These are phyloP conservation scores for Magnolia kwangsiensis DNA, from an alignment of 164 flowering plant genomes.

Conservation along the genomic window DNA sequence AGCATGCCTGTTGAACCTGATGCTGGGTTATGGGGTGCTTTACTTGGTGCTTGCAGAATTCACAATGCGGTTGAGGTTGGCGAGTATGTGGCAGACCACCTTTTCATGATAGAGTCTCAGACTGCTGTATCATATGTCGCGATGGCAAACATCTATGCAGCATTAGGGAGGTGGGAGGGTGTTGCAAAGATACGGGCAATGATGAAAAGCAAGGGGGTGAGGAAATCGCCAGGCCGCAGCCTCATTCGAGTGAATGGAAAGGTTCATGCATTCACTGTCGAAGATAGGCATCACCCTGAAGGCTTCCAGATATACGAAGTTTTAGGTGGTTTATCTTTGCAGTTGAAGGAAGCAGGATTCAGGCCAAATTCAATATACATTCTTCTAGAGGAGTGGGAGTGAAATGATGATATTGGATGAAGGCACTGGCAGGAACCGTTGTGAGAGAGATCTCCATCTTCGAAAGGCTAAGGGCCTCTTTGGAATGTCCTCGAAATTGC, in stretches of 20 bases:
- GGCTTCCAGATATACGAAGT: conserved; percentile 27
- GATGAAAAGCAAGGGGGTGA: conserved; percentile 48
- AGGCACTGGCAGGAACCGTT: too few species aligned
- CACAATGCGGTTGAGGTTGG: conserved; percentile 42
- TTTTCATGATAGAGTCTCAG: conserved; percentile 44
- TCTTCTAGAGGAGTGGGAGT: conserved; percentile 3
- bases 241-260: conserved; percentile 40
- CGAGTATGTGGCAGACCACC: conserved; percentile 35
- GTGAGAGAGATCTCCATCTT: not conserved
- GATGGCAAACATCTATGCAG: conserved; percentile 67
- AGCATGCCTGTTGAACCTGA: conserved; percentile 59
- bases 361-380: not conserved
- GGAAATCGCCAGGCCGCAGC: conserved; percentile 50
- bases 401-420: not conserved
- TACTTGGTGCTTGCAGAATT: conserved; percentile 58
- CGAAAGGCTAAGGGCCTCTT: not conserved
- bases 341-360: conserved; percentile 24
- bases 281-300: conserved; percentile 43
- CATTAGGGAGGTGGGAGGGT: conserved; percentile 45
- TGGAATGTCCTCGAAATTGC: not conserved
- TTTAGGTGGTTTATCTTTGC: conserved; percentile 38
- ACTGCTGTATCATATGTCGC: conserved; percentile 54
- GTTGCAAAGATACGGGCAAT: conserved; percentile 37
- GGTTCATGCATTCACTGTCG: conserved; percentile 43
- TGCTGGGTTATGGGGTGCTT: conserved; percentile 55